These are phyloP conservation scores for Tuber indicum DNA, from an alignment of 495 filamentous ascomycete species.

Conservation along the genomic window DNA sequence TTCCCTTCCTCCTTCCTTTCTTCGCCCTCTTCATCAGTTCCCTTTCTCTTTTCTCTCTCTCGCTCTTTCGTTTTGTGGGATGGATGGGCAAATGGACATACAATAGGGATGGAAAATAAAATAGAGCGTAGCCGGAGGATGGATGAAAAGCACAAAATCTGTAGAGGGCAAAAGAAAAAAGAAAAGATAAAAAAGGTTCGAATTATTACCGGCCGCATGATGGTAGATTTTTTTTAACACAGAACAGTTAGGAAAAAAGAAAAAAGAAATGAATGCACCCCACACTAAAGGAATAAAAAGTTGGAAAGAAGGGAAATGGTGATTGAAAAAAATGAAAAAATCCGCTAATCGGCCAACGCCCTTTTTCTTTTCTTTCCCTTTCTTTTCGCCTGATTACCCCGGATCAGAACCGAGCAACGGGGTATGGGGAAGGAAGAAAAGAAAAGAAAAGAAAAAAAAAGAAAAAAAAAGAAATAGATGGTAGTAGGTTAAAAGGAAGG, in stretches of 20 bases:
- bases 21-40: neutral
- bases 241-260: slow-evolving; percentile 19
- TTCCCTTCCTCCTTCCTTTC: neutral
- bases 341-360: slow-evolving; percentile 38
- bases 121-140: neutral
- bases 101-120: neutral
- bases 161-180: neutral
- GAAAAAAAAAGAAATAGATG: slow-evolving; percentile 7
- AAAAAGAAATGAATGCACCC: slow-evolving; percentile 7
- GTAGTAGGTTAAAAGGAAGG: slow-evolving; percentile 27
- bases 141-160: slow-evolving; percentile 4
- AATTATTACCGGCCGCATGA: slow-evolving; percentile 2
- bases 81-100: neutral
- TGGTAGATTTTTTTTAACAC: slow-evolving; percentile 9
- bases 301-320: slow-evolving; percentile 8
- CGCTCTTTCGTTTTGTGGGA: neutral
- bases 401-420: slow-evolving; percentile 33
- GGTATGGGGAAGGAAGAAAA: slow-evolving; percentile 32
- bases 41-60: neutral
- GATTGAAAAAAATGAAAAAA: slow-evolving; percentile 30
- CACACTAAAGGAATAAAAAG: slow-evolving; percentile 1
- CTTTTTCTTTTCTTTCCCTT: slow-evolving; percentile 23
- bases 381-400: slow-evolving; percentile 39
- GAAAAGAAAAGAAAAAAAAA: slow-evolving; percentile 31
- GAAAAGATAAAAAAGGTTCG: neutral